Conservation (phyloP, 176 grass and related monocot genomes). For the Microstegium vimineum region DNA sequence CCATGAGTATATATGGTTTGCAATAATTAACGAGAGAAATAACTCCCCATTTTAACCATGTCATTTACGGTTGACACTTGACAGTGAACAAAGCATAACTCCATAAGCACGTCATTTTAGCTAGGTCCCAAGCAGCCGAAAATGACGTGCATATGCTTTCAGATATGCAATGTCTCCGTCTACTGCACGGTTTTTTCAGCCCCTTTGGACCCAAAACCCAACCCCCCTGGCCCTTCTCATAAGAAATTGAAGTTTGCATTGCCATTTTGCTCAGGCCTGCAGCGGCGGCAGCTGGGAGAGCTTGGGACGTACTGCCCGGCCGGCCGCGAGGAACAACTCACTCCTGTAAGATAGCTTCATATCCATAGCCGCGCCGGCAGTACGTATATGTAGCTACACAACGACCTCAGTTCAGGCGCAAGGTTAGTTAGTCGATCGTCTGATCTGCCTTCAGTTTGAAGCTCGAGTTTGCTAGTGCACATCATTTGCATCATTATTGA, state of each 20-base stretch:
- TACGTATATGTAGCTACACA: background rate
- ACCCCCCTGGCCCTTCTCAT: background rate
- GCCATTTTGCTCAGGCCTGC: conserved; percentile 10
- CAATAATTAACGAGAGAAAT: background rate
- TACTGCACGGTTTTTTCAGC: conserved; percentile 29
- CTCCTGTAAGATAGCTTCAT: background rate
- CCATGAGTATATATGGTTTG: background rate
- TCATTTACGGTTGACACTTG: background rate
- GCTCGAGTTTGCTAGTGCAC: background rate
- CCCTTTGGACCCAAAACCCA: background rate
- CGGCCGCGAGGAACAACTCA: background rate
- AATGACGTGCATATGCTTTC: conserved; percentile 32
- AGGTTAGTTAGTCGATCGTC: conserved; percentile 27
- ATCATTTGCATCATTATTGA: background rate
- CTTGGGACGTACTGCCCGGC: background rate
- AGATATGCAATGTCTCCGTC: conserved; percentile 45
- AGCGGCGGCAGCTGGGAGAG: conserved; percentile 15
- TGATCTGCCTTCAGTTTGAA: background rate
- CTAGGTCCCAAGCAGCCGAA: conserved; percentile 39
- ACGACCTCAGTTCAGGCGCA: background rate
- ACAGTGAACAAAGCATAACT: background rate
- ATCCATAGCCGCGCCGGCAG: background rate
- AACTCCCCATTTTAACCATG: background rate
- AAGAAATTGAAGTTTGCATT: conserved; percentile 16
- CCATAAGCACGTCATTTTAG: background rate